Conservation (phyloP, 2,329 filamentous ascomycete genomes). For the Claviceps sp. region DNA sequence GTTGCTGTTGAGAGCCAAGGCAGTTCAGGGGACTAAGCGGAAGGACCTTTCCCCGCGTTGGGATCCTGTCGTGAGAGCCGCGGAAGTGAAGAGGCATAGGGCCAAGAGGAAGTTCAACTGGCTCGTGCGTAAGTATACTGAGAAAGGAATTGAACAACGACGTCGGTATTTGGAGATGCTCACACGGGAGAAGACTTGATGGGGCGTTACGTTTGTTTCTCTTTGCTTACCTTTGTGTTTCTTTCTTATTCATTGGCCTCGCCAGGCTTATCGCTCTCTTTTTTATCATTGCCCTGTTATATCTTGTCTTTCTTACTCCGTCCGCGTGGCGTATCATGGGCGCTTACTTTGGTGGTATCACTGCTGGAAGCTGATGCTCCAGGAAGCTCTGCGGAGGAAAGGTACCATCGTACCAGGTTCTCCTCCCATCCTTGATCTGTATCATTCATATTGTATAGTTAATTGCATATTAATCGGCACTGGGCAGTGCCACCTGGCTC, state of each 20-base stretch:
- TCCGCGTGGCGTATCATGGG: no score
- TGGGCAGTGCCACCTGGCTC: slow-evolving; percentile 57
- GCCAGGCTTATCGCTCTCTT: neutral
- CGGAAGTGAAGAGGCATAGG: slow-evolving; percentile 7
- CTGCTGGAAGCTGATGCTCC: no score
- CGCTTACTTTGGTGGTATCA: neutral
- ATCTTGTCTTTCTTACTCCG: neutral
- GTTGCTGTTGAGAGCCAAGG: no score
- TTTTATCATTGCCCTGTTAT: neutral
- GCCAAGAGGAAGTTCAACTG: slow-evolving; percentile 20
- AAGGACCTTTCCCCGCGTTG: no score
- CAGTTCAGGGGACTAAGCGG: no score
- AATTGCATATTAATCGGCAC: slow-evolving; percentile 27
- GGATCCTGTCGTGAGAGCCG: no score
- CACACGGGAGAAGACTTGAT: slow-evolving; percentile 10
- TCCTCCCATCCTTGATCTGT: no score
- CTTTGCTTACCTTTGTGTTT: neutral
- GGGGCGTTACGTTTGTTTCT: neutral
- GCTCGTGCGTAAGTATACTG: slow-evolving; percentile 19
- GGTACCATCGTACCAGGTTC: neutral
- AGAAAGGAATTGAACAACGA: slow-evolving; percentile 12
- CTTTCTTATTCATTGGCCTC: neutral
- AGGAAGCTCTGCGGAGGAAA: neutral
- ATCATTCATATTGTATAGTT: no score
- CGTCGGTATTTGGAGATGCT: slow-evolving; percentile 27